Evolutionary conservation across 148 eudicot genomes (phyloP), one percentile per base, ranked within the genome.

Genomic region (Rhododendron ferrugineum): DNA sequence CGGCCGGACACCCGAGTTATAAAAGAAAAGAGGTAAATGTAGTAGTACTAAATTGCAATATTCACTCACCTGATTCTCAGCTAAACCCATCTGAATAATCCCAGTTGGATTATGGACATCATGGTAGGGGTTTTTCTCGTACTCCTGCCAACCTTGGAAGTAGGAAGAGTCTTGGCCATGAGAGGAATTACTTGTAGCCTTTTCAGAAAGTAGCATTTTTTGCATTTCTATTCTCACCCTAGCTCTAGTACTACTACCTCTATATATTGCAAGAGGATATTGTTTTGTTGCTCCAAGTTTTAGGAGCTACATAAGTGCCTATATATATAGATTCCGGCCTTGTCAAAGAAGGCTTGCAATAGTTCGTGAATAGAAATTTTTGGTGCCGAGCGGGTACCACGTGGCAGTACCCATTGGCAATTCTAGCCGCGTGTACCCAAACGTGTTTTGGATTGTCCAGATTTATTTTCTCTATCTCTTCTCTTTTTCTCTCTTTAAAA

Each of bases 61-160:
- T 52, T 54, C 22, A 44, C 23, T 72, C 3, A 90, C 94, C 91
- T 92, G 96, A 89, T 93, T 93, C 84, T 93, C 96, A 1, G 96
- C 96, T 46, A 93, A 92, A 13, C 96, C 96, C 96, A 93, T 93
- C 85, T 93, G 96, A 64, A 93, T 93, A 23, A 93, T 92, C 30
- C 96, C 96, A 32, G 82, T 79, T 6, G 94, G 93, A 68, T 93
- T 93, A 0, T 34, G 44, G 44, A 87, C 22, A n/a, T 86, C 87
- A 83, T 91, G 83, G 79, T 89, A 91, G 0, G 96, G 94, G 77
- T 92, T 91, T 86, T 90, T 93, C 88, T 93, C 92, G 85, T 93
- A 93, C 84, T 90, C 96, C 49, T 93, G 83, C 96, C 93, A 93
- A 50, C 96, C 96, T 13, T 90, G 80, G 82, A 93, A 93, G 88